Percentiles rank a stretch among this genome's conserved stretches.
These are phyloP conservation scores for Ceratocystis lukuohia DNA, from an alignment of 2,329 filamentous ascomycete genomes.

Conservation along the genomic window DNA sequence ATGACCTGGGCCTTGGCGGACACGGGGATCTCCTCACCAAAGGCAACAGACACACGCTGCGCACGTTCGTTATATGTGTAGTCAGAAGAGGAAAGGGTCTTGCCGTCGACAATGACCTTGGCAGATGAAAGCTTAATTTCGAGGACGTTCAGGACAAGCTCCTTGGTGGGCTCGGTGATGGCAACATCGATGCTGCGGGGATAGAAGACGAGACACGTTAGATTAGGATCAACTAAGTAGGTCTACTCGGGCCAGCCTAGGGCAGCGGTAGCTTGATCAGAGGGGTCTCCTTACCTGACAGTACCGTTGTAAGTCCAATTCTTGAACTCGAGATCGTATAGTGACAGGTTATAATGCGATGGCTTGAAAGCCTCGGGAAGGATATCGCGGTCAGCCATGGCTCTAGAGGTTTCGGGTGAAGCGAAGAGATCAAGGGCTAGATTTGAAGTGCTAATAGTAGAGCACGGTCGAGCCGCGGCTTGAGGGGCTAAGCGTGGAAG, in stretches of 20 bases:
- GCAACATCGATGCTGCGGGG: conserved; percentile 54
- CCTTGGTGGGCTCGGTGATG: conserved; percentile 56
- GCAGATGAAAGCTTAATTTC: conserved; percentile 62
- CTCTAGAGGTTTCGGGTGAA: conserved; percentile 21
- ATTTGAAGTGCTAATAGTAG: conserved; percentile 23
- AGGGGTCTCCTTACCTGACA: conserved; percentile 39
- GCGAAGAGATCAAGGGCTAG: conserved; percentile 21
- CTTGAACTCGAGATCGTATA: conserved; percentile 67
- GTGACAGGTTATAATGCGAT: conserved; percentile 68
- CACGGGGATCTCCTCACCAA: conserved; percentile 56
- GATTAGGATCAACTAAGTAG: not conserved
- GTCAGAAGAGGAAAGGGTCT: conserved; percentile 36
- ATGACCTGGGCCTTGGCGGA: conserved; percentile 52
- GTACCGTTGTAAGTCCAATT: conserved; percentile 68
- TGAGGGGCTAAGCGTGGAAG: conserved; percentile 13
- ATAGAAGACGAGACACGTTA: conserved; percentile 13
- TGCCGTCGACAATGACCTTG: conserved; percentile 39
- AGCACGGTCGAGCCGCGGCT: conserved; percentile 21
- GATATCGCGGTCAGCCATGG: conserved; percentile 48
- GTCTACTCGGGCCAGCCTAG: not conserved
- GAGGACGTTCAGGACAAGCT: conserved; percentile 73
- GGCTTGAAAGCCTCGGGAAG: conserved; percentile 60
- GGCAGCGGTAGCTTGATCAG: not conserved
- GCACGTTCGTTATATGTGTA: conserved; percentile 72
- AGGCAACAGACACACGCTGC: conserved; percentile 69